Evolutionary conservation across 1,284 basidiomycete species (phyloP).

Genomic region (Apiotrichum porosum): DNA sequence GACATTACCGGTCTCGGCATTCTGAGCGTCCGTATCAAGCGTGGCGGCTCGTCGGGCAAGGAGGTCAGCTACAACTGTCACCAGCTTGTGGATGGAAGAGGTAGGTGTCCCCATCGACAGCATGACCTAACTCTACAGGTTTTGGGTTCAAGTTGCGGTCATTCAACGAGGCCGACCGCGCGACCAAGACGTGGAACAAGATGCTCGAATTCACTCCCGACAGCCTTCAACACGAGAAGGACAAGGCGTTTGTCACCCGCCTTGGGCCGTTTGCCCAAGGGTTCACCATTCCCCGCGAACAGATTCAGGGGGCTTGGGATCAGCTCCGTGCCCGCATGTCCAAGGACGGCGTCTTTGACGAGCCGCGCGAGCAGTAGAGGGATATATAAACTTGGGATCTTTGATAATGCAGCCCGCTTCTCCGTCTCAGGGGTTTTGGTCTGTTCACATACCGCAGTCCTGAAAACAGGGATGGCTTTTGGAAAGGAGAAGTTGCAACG

Average conservation of each 20-base stretch:
- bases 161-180: conserved; percentile 31
- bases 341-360: conserved; percentile 5
- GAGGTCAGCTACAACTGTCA: conserved; percentile 42
- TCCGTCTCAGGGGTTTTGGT: no score
- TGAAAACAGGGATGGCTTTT: no score
- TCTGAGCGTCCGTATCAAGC: conserved; percentile 33
- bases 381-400: no score
- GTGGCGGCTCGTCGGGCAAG: conserved; percentile 27
- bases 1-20: conserved; percentile 43
- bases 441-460: no score
- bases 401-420: no score
- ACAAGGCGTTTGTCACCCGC: conserved; percentile 25
- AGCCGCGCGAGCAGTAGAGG: background rate
- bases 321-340: conserved; percentile 21
- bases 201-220: conserved; percentile 27
- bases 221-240: conserved; percentile 29
- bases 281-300: conserved; percentile 25
- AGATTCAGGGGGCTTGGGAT: conserved; percentile 23
- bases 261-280: conserved; percentile 29
- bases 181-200: conserved; percentile 25
- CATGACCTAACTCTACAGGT: conserved; percentile 27
- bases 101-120: no score
- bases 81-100: conserved; percentile 32
- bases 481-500: no score
- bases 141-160: conserved; percentile 42